phyloP scores from a whole-genome alignment of 176 grass and related monocot species.

The Oryza longistaminata region DNA sequence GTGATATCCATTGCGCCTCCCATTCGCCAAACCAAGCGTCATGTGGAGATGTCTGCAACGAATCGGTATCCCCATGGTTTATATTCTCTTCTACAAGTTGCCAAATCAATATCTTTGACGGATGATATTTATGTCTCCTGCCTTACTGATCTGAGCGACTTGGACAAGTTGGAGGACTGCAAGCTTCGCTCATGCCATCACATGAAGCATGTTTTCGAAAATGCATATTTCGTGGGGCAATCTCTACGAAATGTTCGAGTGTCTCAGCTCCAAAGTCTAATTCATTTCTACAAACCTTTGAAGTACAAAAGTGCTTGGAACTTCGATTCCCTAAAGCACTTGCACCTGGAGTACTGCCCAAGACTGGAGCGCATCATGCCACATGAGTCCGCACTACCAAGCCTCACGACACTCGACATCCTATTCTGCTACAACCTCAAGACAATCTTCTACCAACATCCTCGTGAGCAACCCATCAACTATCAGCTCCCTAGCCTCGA shows the following conservation, averaged over 20 bases:
- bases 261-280: not conserved
- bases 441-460: not conserved
- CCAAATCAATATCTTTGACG: constrained; percentile 11
- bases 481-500: not conserved
- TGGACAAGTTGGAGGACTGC: not conserved
- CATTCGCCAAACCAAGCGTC: not conserved
- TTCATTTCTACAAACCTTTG: not conserved
- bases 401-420: constrained; percentile 12
- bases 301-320: accelerated
- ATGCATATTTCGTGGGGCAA: no score
- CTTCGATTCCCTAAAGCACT: not conserved
- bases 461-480: accelerated
- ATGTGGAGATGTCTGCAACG: constrained; percentile 9
- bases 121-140: accelerated
- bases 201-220: accelerated
- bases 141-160: accelerated
- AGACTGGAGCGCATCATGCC: not conserved
- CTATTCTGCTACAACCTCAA: constrained; percentile 28
- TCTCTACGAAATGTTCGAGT: not conserved
- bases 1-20: not conserved
- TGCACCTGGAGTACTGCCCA: constrained; percentile 31
- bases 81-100: accelerated
- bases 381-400: accelerated
- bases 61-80: not conserved
- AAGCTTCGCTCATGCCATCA: not conserved